Base-by-base conservation (phyloP, 2,329 filamentous ascomycete species). In the Paecilomyces sp. region DNA sequence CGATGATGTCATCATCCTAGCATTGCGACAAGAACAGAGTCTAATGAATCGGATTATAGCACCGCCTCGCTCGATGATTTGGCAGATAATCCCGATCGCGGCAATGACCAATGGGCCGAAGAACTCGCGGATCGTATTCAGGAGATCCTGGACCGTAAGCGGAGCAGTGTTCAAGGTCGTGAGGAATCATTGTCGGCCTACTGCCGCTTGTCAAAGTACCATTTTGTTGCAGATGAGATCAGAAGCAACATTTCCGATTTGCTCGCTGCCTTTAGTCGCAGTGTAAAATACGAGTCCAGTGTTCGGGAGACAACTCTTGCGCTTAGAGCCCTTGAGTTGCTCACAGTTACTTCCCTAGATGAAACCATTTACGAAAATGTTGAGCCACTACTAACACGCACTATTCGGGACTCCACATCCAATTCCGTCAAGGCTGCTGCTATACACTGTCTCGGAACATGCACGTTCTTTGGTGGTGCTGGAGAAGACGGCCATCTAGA, bases 71-170 rank as follows among this genome's bases (percentile, higher is more conserved):
- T 89, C 62, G 88, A 91, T 64, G 86, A 87, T 36, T 79, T 88
- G 36, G 76, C 82, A 55, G 77, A 80, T 53, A 76, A 77, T 52
- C 80, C 80, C n/a, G 83, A 85, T 57, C 81, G 83, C 8, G 78
- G 81, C 12, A 75, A 80, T 55, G 81, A 81, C 28, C 78, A 78
- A 22, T 90, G 89, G 83, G 82, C 85, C 54, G 76, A 83, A 15
- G 82, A 85, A 59, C 76, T 92, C 34, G 79, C 81, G 30, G 83
- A 87, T 62, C 84, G 87, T 60, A 86, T 95, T 63, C 81, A 88
- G 55, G 86, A 89, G 65, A 83, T 96, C 30, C 80, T 88, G 58
- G 85, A 90, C 66, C 87, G 90, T 67, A 96, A 95, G 80, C 86
- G 88, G 64, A 91, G 88, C 74, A 91, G 87, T 64, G 84, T 82